Conservation (phyloP, 305 asterid species). For the Rubia tinctorum region DNA sequence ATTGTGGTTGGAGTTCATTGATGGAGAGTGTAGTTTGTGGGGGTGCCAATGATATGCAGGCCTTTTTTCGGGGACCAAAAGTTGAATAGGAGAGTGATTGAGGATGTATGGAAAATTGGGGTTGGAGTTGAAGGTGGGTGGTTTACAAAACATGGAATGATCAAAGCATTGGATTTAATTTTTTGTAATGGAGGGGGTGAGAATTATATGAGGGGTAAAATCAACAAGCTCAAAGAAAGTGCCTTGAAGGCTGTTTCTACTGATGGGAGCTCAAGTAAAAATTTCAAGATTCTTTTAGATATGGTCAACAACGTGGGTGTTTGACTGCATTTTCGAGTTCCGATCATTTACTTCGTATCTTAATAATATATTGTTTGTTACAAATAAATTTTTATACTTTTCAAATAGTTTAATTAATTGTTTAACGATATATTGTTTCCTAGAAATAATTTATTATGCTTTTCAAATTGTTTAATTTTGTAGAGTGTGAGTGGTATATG, state of each 20-base stretch:
- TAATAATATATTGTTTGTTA: too few species aligned
- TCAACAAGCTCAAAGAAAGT: slow-evolving; percentile 27
- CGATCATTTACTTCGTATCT: neutral
- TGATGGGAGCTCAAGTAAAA: slow-evolving; percentile 49
- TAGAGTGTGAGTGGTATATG: too few species aligned
- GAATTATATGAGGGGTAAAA: slow-evolving; percentile 32
- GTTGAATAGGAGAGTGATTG: slow-evolving; percentile 36
- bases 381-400: too few species aligned
- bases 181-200: slow-evolving; percentile 33
- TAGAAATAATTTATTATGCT: too few species aligned
- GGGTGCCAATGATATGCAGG: slow-evolving; percentile 24
- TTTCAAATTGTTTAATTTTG: too few species aligned
- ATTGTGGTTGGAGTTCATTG: slow-evolving; percentile 35
- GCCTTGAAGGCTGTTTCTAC: slow-evolving; percentile 38
- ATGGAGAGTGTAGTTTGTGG: slow-evolving; percentile 25
- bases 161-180: slow-evolving; percentile 29
- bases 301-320: neutral
- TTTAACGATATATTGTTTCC: too few species aligned
- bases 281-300: slow-evolving; percentile 26
- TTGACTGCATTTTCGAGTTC: neutral
- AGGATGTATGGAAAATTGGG: slow-evolving; percentile 56
- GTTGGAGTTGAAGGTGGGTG: slow-evolving; percentile 41
- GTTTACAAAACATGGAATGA: slow-evolving; percentile 36
- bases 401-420: too few species aligned
- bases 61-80: slow-evolving; percentile 22